These are phyloP conservation scores for Liquidambar formosana DNA, from an alignment of 164 flowering plant species.

Conservation along the genomic window DNA sequence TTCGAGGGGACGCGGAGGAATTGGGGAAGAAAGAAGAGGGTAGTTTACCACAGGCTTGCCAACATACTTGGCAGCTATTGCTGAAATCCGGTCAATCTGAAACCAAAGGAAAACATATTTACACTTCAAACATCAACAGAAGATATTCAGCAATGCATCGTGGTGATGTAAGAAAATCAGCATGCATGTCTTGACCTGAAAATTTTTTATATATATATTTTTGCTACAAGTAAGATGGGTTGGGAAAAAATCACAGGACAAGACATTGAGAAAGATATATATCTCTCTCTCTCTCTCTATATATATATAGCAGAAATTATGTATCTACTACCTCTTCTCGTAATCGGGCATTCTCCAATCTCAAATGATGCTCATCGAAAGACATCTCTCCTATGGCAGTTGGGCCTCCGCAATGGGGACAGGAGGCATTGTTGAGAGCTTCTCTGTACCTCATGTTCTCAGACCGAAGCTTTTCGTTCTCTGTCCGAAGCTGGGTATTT, in stretches of 20 bases:
- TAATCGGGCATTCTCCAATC: constrained; percentile 74
- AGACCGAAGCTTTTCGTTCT: constrained; percentile 73
- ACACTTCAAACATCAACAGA: not conserved
- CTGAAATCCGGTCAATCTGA: constrained; percentile 70
- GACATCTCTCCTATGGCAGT: constrained; percentile 76
- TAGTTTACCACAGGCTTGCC: constrained; percentile 57
- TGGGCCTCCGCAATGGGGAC: constrained; percentile 82
- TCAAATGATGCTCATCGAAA: constrained; percentile 71
- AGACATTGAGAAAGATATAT: too few species aligned
- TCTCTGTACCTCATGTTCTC: constrained; percentile 81
- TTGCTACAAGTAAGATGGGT: too few species aligned
- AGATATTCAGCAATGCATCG: too few species aligned
- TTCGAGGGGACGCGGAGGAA: constrained; percentile 48
- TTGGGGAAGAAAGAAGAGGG: constrained; percentile 40
- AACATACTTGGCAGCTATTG: constrained; percentile 73
- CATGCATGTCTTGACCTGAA: too few species aligned
- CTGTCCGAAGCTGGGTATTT: constrained; percentile 63
- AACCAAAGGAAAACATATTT: not conserved
- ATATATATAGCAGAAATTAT: constrained; percentile 3
- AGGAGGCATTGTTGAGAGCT: constrained; percentile 66
- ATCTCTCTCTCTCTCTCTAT: too few species aligned
- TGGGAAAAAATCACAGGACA: too few species aligned
- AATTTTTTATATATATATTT: too few species aligned
- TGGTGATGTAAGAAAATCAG: too few species aligned
- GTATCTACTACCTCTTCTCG: constrained; percentile 67